These are phyloP conservation scores for Fraxinus baroniana DNA, from an alignment of 305 asterid genomes.

Conservation along the genomic window DNA sequence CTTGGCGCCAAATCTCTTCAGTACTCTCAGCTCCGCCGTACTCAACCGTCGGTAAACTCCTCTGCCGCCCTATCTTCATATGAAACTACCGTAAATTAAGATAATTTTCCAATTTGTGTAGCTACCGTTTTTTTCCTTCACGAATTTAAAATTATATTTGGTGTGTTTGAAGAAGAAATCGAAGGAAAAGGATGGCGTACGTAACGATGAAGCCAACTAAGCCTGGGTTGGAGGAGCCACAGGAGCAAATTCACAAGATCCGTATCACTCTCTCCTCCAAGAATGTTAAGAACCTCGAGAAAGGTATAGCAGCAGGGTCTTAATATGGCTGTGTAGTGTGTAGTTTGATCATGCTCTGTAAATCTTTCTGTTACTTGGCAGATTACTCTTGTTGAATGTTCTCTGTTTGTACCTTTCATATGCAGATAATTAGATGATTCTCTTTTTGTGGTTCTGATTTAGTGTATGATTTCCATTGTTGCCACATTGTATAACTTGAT, in stretches of 20 bases:
- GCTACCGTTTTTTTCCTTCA: not conserved
- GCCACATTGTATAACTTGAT: not conserved
- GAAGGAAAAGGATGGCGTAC: conserved; percentile 43
- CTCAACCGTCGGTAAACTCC: conserved; percentile 18
- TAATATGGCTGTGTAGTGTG: not conserved
- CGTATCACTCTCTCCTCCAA: conserved; percentile 88
- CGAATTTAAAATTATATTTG: not conserved
- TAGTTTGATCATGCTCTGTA: not conserved
- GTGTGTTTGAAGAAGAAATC: not conserved
- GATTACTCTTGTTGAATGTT: not conserved
- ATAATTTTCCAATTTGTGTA: not conserved
- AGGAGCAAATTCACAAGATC: conserved; percentile 63
- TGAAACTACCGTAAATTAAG: no score
- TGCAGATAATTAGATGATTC: not conserved
- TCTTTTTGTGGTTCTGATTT: not conserved
- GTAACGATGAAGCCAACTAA: conserved; percentile 73
- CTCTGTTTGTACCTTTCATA: not conserved
- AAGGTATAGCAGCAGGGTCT: conserved; percentile 37
- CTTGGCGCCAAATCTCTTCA: not conserved
- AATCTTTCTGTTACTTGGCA: not conserved
- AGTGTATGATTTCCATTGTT: not conserved
- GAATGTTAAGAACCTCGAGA: conserved; percentile 82
- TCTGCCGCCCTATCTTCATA: not conserved
- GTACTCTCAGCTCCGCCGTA: conserved; percentile 22
- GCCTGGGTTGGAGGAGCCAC: conserved; percentile 73